Base-by-base conservation (phyloP, 2,329 filamentous ascomycete species). In the Nigrospora sphaerica region DNA sequence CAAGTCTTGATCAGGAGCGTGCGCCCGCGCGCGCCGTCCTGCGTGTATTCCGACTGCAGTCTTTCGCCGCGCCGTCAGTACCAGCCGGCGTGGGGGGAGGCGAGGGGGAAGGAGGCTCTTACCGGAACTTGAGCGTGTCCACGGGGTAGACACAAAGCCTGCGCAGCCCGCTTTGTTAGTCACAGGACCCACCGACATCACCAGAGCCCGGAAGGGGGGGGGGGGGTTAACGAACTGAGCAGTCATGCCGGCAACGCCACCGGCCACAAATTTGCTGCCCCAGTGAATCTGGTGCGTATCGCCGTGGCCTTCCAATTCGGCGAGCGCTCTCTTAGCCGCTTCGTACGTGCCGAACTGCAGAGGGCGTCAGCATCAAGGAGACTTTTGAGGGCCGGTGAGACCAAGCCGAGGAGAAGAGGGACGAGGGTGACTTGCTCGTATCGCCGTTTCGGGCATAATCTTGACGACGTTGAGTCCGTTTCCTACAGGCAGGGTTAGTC, bases 391-490 rank as follows among this genome's bases (percentile, higher is more conserved):
- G 62, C 56, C 37, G 18, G 18, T 14, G 23, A 13, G 3, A 17
- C 45, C 34, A 14, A 6, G n/a, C 14, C 12, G 19, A 17, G 37
- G 40, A 2, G 34, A 7, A 42, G 17, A 42, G 17, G 37, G 36
- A 3, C 19, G 36, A 39, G 39, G 35, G 12, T 6, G 6, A 56
- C 55, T 34, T 60, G 73, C 71, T 58, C 96, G 95, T 62, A 98
- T 95, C 23, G 93, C 92, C 28, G 92, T 96, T 70, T 98, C 93
- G 0, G 93, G 93, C 89, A 97, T 95, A 50, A 98, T 93, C 67
- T 98, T 98, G 60, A 96, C 67, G 3, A 98, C 90, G 57, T 98
- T 98, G 56, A 98, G 73, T 4, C 93, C 93, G 60, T 98, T 98
- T 34, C 93, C 91, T 95, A 56, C 2, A 14, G 7, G 17, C 31